Evolutionary conservation across 768 basidiomycete genomes (phyloP).

Genomic region (Termitomyces sp.): DNA sequence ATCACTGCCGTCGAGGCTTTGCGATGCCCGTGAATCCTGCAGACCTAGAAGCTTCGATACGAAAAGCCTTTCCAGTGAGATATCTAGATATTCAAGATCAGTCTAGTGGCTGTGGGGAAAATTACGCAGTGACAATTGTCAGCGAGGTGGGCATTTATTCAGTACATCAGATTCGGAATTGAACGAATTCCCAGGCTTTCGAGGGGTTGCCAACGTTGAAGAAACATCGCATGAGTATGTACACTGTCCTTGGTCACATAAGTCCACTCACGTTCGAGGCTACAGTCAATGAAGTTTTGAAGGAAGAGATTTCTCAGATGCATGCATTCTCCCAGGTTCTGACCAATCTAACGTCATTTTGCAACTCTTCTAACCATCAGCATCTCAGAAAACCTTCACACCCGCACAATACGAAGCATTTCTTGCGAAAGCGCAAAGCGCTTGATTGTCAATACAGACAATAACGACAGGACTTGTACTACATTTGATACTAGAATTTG

Average conservation of each 20-base stretch:
- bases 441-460: neutral
- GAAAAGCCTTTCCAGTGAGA: constrained; percentile 52
- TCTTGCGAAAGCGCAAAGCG: constrained; percentile 3
- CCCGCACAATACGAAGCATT: constrained; percentile 56
- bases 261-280: neutral
- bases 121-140: constrained; percentile 68
- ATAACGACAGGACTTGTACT: neutral
- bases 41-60: constrained; percentile 59
- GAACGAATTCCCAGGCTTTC: constrained; percentile 44
- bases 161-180: neutral
- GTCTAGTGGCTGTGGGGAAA: constrained; percentile 80
- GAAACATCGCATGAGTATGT: constrained; percentile 63
- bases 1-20: neutral
- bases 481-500: neutral
- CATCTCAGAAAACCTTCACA: constrained; percentile 63
- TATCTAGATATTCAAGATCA: constrained; percentile 74
- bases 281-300: constrained; percentile 73
- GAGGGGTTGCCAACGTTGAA: constrained; percentile 79
- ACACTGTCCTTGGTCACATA: neutral
- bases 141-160: constrained; percentile 49
- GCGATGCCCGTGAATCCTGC: constrained; percentile 57
- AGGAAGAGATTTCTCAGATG: constrained; percentile 70
- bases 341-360: neutral
- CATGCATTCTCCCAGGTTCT: constrained; percentile 86
- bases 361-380: neutral